Conservation (phyloP, 345 rosid species). For the Hevea brasiliensis region DNA sequence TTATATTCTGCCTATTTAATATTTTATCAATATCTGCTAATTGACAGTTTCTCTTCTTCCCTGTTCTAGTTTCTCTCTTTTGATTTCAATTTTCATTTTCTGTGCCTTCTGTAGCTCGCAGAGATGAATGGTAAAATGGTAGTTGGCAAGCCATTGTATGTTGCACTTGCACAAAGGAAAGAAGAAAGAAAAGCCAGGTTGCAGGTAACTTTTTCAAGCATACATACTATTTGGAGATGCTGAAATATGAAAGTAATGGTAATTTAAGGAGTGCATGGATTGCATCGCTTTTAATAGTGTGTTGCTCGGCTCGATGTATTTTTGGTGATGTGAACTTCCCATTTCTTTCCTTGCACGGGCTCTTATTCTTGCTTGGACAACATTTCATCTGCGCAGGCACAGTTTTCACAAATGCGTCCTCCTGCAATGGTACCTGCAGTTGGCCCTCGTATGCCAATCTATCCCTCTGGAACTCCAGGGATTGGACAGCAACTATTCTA, state of each 20-base stretch:
- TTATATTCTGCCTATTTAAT: background rate
- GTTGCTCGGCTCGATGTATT: background rate
- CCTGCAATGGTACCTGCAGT: background rate
- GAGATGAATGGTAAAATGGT: constrained; percentile 37
- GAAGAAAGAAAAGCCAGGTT: constrained; percentile 29
- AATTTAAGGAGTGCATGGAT: background rate
- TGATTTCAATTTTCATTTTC: background rate
- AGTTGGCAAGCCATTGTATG: constrained; percentile 29
- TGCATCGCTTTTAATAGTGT: background rate
- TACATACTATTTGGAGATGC: background rate
- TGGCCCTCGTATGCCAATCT: background rate
- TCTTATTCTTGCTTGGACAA: background rate
- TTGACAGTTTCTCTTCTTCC: background rate
- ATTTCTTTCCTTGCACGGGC: background rate
- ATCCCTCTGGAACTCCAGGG: background rate
- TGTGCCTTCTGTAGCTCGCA: background rate
- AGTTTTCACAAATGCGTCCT: background rate
- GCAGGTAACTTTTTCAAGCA: background rate
- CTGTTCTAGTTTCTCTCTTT: too few species aligned
- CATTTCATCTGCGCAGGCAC: background rate
- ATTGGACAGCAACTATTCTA: background rate
- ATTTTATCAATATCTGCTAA: background rate
- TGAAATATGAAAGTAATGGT: background rate
- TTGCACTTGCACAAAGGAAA: constrained; percentile 33
- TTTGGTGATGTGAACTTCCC: background rate